phyloP scores from a whole-genome alignment of 2,329 filamentous ascomycete genomes.

The Hypoxylon sp. region DNA sequence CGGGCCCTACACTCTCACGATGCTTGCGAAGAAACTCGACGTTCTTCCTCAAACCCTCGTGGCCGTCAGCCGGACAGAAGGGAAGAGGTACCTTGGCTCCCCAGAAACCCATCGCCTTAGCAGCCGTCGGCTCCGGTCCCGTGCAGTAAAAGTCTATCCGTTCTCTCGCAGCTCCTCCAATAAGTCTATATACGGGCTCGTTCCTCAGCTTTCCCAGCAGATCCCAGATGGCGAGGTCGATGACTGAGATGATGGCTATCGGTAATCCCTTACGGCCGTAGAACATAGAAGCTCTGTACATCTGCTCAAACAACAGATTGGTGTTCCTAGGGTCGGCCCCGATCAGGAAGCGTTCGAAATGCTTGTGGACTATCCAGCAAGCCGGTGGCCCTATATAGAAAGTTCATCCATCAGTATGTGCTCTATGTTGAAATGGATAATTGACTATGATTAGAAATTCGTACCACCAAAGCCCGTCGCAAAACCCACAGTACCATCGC shows the following conservation, averaged over 20 bases:
- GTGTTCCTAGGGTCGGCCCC: conserved; percentile 92
- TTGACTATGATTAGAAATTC: conserved; percentile 35
- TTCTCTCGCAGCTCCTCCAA: conserved; percentile 89
- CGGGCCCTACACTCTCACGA: conserved; percentile 85
- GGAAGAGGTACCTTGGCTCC: conserved; percentile 92
- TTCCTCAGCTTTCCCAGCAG: conserved; percentile 90
- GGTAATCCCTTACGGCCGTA: conserved; percentile 94
- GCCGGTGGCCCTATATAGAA: conserved; percentile 78
- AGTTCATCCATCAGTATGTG: conserved; percentile 24
- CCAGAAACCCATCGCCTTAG: conserved; percentile 89
- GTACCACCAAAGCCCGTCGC: conserved; percentile 90
- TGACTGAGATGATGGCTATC: conserved; percentile 92
- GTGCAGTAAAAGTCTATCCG: conserved; percentile 95
- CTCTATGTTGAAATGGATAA: conserved; percentile 11
- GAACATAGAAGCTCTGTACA: conserved; percentile 97
- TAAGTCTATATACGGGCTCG: conserved; percentile 94
- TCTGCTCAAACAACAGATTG: conserved; percentile 93
- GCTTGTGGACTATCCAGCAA: conserved; percentile 93
- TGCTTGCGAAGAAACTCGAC: conserved; percentile 90
- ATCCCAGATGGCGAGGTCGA: conserved; percentile 94
- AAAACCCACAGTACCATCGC: conserved; percentile 92
- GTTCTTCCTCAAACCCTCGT: conserved; percentile 86
- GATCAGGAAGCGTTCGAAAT: conserved; percentile 92
- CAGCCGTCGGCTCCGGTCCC: conserved; percentile 84
- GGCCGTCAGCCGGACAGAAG: conserved; percentile 90